These are phyloP conservation scores for Fraxinus floribunda DNA, from an alignment of 305 asterid species.

Conservation along the genomic window DNA sequence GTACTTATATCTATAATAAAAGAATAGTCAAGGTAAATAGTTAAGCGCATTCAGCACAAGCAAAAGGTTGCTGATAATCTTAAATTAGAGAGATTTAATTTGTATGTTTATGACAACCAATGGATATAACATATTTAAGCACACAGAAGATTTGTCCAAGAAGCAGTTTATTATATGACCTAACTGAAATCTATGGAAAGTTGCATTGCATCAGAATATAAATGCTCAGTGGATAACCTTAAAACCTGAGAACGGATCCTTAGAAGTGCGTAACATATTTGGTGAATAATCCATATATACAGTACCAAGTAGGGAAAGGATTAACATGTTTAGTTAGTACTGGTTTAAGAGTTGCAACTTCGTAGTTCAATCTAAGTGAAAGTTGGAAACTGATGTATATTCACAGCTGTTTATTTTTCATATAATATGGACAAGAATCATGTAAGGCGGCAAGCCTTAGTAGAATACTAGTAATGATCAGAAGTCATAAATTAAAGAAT, in stretches of 20 bases:
- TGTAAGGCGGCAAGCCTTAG: neutral
- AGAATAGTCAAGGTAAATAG: neutral
- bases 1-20: neutral
- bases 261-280: neutral
- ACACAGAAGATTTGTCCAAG: neutral
- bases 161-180: neutral
- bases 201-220: neutral
- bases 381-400: neutral
- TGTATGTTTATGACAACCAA: neutral
- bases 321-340: neutral
- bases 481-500: neutral
- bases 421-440: neutral
- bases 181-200: neutral
- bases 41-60: neutral
- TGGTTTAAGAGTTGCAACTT: neutral
- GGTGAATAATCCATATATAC: neutral
- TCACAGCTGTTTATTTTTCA: neutral
- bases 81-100: neutral
- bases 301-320: neutral
- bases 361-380: neutral
- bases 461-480: neutral
- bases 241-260: neutral
- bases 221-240: neutral
- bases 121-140: neutral
- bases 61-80: neutral